Conservation (phyloP, 2,329 filamentous ascomycete genomes). For the Escovopsis weberi region DNA sequence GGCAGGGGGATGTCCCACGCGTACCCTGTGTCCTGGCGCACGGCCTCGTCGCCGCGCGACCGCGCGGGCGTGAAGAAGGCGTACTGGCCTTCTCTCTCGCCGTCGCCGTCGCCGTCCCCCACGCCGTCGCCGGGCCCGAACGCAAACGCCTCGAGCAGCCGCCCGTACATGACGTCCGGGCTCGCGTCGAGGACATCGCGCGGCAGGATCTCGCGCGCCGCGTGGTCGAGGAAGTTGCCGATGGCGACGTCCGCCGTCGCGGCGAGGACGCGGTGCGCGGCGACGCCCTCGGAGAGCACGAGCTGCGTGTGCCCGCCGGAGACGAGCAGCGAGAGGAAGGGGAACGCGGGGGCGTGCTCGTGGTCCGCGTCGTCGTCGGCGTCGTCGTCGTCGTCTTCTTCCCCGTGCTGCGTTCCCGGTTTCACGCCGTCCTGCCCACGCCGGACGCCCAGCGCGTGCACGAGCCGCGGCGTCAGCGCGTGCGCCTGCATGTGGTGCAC, state of each 20-base stretch:
- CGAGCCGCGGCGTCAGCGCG: slow-evolving; percentile 72
- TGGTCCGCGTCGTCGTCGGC: not conserved
- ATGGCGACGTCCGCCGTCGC: slow-evolving; percentile 69
- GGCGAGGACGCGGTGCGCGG: slow-evolving; percentile 59
- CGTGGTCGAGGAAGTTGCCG: slow-evolving; percentile 81
- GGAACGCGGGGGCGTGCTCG: slow-evolving; percentile 42
- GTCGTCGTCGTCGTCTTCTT: not conserved
- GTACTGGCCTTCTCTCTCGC: not conserved
- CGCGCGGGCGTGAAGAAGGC: slow-evolving; percentile 41
- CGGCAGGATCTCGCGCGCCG: slow-evolving; percentile 63
- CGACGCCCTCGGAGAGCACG: slow-evolving; percentile 54
- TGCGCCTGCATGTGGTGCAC: slow-evolving; percentile 98
- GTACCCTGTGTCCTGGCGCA: slow-evolving; percentile 23
- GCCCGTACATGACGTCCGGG: slow-evolving; percentile 64
- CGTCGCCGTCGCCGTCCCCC: no score
- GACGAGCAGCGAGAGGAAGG: slow-evolving; percentile 77
- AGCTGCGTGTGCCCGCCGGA: slow-evolving; percentile 89
- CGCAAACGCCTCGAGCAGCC: slow-evolving; percentile 64
- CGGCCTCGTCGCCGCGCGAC: slow-evolving; percentile 43
- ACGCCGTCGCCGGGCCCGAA: slow-evolving; percentile 27
- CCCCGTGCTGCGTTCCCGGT: not conserved
- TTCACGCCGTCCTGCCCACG: no score
- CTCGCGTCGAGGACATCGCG: slow-evolving; percentile 34
- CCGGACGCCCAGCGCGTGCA: slow-evolving; percentile 29
- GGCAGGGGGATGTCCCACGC: slow-evolving; percentile 57